These are phyloP conservation scores for Exobasidium cylindrosporum DNA, from an alignment of 1,284 basidiomycete species.

Conservation along the genomic window DNA sequence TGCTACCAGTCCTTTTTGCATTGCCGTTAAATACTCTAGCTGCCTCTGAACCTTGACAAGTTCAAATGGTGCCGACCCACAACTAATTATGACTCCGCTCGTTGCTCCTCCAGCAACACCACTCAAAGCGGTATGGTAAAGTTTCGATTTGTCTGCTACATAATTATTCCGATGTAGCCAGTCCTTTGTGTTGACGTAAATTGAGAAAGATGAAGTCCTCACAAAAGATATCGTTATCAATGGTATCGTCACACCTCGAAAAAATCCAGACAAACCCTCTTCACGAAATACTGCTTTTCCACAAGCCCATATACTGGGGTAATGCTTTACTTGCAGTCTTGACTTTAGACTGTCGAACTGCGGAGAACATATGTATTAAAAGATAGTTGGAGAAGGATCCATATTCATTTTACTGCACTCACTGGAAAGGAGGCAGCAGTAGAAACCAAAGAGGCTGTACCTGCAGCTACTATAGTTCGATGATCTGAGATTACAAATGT, in stretches of 20 bases:
- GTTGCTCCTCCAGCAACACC: constrained; percentile 66
- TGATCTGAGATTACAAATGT: no score
- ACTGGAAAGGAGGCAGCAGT: constrained; percentile 51
- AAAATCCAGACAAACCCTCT: constrained; percentile 88
- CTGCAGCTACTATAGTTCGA: constrained; percentile 50
- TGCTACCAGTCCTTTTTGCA: constrained; percentile 65
- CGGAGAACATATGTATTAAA: no score
- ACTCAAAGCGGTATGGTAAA: constrained; percentile 36
- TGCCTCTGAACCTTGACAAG: constrained; percentile 83
- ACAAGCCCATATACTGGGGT: constrained; percentile 50
- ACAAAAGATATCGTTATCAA: constrained; percentile 95
- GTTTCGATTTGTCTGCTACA: constrained; percentile 17
- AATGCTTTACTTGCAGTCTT: constrained; percentile 51
- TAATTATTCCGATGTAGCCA: constrained; percentile 61
- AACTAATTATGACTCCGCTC: constrained; percentile 71
- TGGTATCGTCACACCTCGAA: constrained; percentile 82
- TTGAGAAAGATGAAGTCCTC: constrained; percentile 85
- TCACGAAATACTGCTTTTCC: constrained; percentile 65
- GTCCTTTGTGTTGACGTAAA: constrained; percentile 85
- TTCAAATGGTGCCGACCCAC: constrained; percentile 68
- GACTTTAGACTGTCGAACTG: constrained; percentile 50
- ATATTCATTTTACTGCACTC: no score
- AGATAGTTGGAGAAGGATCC: no score
- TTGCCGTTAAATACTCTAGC: constrained; percentile 87
- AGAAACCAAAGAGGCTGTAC: constrained; percentile 51